Base-by-base conservation (phyloP, 768 basidiomycete genomes). In the Termitomyces titanicus region DNA sequence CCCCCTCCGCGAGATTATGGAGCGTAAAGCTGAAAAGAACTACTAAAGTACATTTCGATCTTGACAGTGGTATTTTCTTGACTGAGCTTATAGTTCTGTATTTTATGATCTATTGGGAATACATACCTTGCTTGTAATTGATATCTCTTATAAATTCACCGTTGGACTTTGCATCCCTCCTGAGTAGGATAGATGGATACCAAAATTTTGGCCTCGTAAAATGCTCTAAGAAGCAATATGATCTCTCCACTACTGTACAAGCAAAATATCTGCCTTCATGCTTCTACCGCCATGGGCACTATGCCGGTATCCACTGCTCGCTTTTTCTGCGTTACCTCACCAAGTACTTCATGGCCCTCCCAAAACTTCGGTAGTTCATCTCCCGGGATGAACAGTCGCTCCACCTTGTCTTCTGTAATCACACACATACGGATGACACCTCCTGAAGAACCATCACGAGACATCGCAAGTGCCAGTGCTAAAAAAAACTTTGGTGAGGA, bases 391-490 rank as follows among this genome's bases (percentile, higher is more conserved):
- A 99, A 99, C 60, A 94, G 66, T 57, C 96, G 78, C 75, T 98
- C 94, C 15, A 97, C 95, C 18, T 84, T 85, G 49, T 87, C 92
- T 70, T 95, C 86, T 7, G 92, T 95, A 70, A 98, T 98, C 31
- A 99, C 90, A 64, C 91, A 92, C 92, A 98, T 92, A 43, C 97
- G 89, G 62, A 99, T 94, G 45, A 92, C 90, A 67, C 97, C 97
- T 55, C 97, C 97, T 52, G 97, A 98, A 0, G 94, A 97, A 5
- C 97, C 96, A 70, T 99, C 97, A 70, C 97, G 85, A 44, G 92
- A 84, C 97, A 98, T 99, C 0, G 97, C 97, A 47, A 99, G 80
- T 3, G 94, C 74, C 50, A 99, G 83, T 6, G 97, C 96, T 97
- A 20, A 29, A 54, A 39, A 35, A 25, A n/a, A n/a, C n/a, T 43